Conservation (phyloP, 768 basidiomycete species). For the Boletus pseudo-olivaceus region DNA sequence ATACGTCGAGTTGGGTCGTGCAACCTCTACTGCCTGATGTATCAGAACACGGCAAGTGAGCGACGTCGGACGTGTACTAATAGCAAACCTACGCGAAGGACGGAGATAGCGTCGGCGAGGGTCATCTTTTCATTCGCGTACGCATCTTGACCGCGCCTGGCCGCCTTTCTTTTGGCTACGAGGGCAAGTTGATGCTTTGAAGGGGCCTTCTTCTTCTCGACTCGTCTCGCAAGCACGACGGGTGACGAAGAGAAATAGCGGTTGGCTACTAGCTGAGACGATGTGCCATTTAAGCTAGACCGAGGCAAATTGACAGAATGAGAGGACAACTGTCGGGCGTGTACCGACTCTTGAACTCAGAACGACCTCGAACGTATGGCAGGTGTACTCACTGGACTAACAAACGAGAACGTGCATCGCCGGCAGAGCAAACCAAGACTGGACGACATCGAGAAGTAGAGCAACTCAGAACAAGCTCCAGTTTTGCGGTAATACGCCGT, state of each 20-base stretch:
- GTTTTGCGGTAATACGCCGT: slow-evolving; percentile 14
- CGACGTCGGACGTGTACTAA: not conserved
- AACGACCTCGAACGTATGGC: not conserved
- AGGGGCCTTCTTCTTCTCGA: slow-evolving; percentile 54
- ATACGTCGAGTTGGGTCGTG: slow-evolving; percentile 70
- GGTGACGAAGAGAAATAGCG: slow-evolving; percentile 50
- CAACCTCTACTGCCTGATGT: slow-evolving; percentile 76
- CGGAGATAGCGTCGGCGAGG: slow-evolving; percentile 60
- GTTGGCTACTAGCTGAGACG: not conserved
- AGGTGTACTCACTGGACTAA: slow-evolving; percentile 15
- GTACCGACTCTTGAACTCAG: not conserved
- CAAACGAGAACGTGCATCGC: slow-evolving; percentile 19
- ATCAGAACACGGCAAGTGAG: slow-evolving; percentile 2
- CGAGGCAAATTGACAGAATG: not conserved
- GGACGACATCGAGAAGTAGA: slow-evolving; percentile 17
- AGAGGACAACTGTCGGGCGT: slow-evolving; percentile 40
- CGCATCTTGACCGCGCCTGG: slow-evolving; percentile 49
- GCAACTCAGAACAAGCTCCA: not conserved
- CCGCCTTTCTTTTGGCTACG: slow-evolving; percentile 56
- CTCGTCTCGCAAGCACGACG: slow-evolving; percentile 42
- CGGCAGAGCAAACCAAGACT: slow-evolving; percentile 24
- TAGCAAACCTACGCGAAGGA: slow-evolving; percentile 57
- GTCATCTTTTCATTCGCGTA: slow-evolving; percentile 66
- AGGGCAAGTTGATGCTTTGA: slow-evolving; percentile 72
- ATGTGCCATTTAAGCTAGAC: not conserved